Conservation (phyloP, 371 early-diverging fungal species). For the Phascolomyces articulosus region DNA sequence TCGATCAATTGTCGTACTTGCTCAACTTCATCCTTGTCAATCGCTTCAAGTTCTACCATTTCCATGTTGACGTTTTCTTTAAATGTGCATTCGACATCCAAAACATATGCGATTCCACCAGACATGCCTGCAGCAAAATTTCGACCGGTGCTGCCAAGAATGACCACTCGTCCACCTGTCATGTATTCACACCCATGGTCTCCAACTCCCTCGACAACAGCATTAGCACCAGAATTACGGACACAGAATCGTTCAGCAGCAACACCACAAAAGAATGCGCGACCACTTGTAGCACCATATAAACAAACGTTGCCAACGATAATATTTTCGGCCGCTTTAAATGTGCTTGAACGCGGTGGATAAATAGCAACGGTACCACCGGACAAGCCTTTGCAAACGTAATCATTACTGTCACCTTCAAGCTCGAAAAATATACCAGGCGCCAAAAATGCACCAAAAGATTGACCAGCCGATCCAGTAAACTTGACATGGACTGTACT, state of each 20-base stretch:
- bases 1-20: constrained; percentile 76
- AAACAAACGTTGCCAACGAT: constrained; percentile 96
- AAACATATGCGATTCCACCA: constrained; percentile 90
- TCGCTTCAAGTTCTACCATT: constrained; percentile 84
- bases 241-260: constrained; percentile 98
- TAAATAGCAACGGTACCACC: constrained; percentile 89
- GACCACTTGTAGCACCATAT: constrained; percentile 94
- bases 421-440: constrained; percentile 88
- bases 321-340: constrained; percentile 84
- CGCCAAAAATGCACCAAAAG: constrained; percentile 92
- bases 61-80: constrained; percentile 77
- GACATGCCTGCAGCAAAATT: constrained; percentile 96
- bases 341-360: constrained; percentile 78
- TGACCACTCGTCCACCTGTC: constrained; percentile 92
- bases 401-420: constrained; percentile 97
- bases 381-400: constrained; percentile 96
- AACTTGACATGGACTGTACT: constrained; percentile 85
- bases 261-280: constrained; percentile 90
- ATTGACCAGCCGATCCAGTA: constrained; percentile 94
- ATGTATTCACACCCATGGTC: constrained; percentile 99
- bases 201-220: constrained; percentile 95
- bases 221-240: constrained; percentile 93
- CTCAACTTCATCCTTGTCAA: constrained; percentile 75
- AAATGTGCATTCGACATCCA: constrained; percentile 46
- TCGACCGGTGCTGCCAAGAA: constrained; percentile 83